A percentile compares a stretch with the other conserved stretches of the same genome.
These are phyloP conservation scores for Chloris gayana DNA, from an alignment of 176 grass and related monocot genomes.

Conservation along the genomic window DNA sequence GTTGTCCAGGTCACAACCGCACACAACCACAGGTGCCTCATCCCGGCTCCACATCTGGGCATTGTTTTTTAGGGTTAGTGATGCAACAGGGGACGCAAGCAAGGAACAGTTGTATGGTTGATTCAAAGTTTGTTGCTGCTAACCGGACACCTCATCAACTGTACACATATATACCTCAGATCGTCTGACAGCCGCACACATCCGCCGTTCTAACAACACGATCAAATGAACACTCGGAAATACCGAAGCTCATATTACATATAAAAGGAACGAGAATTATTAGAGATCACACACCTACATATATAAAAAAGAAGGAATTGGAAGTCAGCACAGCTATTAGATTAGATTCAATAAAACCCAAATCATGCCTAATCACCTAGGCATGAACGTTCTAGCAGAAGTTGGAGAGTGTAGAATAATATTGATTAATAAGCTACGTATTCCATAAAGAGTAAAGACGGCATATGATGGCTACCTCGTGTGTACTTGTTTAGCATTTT, in stretches of 20 bases:
- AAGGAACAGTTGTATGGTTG: conserved; percentile 11
- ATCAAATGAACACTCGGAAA: background rate
- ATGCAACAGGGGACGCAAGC: conserved; percentile 16
- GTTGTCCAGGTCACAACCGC: conserved; percentile 43
- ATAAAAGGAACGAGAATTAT: background rate
- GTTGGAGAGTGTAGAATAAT: background rate
- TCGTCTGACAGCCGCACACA: background rate
- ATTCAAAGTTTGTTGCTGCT: conserved; percentile 44
- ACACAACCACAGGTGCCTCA: conserved; percentile 37
- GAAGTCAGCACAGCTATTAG: conserved; percentile 5
- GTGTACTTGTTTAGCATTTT: conserved; percentile 27
- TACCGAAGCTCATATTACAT: background rate
- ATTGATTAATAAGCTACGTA: background rate
- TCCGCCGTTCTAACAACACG: background rate
- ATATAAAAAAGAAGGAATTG: conserved; percentile 5
- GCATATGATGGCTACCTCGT: background rate
- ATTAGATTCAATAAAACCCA: background rate
- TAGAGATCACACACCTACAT: background rate
- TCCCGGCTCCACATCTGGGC: conserved; percentile 17
- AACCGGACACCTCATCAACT: conserved; percentile 42
- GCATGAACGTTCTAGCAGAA: conserved; percentile 44
- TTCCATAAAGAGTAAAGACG: background rate
- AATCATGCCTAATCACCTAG: conserved; percentile 31
- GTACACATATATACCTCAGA: background rate
- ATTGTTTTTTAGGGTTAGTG: conserved; percentile 28